Conservation (phyloP, 176 grass and related monocot genomes). For the Ampelocalamus luodianensis region DNA sequence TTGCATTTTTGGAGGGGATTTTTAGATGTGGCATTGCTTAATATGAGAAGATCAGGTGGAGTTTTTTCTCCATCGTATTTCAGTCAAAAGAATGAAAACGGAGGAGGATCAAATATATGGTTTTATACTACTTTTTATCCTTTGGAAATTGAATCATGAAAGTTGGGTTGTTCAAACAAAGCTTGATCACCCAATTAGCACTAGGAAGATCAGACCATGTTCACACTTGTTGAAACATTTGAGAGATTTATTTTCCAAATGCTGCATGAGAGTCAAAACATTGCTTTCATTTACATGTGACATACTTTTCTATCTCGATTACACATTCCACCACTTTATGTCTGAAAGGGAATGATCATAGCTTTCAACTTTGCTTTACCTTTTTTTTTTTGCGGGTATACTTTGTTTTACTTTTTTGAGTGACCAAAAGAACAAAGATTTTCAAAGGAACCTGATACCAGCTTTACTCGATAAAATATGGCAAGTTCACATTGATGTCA, state of each 20-base stretch:
- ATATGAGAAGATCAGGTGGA: background rate
- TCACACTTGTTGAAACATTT: background rate
- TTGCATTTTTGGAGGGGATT: too few species aligned
- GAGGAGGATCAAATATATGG: background rate
- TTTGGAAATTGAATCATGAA: background rate
- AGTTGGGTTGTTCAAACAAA: background rate
- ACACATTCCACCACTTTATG: background rate
- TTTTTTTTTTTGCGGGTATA: background rate
- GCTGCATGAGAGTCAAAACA: background rate
- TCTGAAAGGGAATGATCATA: background rate
- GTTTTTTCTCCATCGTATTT: background rate
- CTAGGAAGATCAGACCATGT: background rate
- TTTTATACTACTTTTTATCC: background rate
- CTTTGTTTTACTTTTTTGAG: background rate
- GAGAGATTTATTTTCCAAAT: background rate
- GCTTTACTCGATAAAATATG: background rate
- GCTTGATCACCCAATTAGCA: background rate
- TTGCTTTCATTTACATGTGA: background rate
- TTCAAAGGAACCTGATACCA: background rate
- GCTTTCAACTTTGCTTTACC: constrained; percentile 10
- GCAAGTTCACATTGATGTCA: background rate
- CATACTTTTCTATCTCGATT: background rate
- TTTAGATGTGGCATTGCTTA: too few species aligned
- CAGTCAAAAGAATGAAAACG: background rate
- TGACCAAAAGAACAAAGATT: background rate